A percentile compares a stretch with the other conserved stretches of the same genome.
phyloP scores from a whole-genome alignment of 768 basidiomycete genomes.

The Boletus vinaceobasis region DNA sequence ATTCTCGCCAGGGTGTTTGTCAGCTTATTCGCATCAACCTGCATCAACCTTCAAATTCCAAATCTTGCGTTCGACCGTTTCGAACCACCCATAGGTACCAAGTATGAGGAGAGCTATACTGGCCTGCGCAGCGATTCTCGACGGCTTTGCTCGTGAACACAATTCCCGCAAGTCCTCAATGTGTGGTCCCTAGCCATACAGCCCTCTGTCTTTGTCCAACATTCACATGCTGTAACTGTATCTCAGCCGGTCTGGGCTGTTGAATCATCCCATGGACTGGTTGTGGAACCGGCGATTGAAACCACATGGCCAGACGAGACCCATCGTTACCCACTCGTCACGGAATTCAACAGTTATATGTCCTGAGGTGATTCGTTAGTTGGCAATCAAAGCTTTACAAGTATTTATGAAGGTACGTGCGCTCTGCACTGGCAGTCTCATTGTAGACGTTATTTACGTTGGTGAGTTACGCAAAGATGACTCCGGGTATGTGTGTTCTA shows the following conservation, averaged over 20 bases:
- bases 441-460: not conserved
- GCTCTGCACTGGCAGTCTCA: too few species aligned
- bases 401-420: not conserved
- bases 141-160: not conserved
- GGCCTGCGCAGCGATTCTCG: not conserved
- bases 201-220: not conserved
- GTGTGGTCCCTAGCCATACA: not conserved
- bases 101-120: conserved; percentile 1
- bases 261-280: not conserved
- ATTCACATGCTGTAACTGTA: not conserved
- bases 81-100: not conserved
- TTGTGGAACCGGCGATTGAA: too few species aligned
- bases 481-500: not conserved
- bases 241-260: not conserved
- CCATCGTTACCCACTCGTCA: too few species aligned
- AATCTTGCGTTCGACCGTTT: not conserved
- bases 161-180: not conserved
- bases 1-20: too few species aligned
- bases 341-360: not conserved
- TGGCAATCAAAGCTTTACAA: not conserved
- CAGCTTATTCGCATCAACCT: not conserved
- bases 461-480: not conserved
- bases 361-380: not conserved
- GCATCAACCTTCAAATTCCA: not conserved
- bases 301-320: not conserved